Conservation (phyloP, 169 alveolate genomes). For the Amoebophrya sp. region DNA sequence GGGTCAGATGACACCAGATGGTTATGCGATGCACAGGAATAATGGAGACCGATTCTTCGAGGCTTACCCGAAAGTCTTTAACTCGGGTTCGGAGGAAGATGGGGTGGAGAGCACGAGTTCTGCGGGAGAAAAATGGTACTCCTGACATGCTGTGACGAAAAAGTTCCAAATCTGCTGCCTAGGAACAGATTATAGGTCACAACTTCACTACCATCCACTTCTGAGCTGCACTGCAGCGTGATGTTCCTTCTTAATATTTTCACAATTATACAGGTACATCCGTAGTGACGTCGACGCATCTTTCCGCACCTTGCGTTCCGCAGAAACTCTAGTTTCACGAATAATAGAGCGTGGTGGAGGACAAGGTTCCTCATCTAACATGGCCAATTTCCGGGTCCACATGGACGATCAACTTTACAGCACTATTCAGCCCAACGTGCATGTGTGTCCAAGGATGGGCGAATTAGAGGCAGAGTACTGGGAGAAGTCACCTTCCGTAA, state of each 20-base stretch:
- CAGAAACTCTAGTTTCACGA: background rate
- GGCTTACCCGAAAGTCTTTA: background rate
- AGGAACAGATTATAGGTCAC: no score
- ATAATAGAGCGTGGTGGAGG: background rate
- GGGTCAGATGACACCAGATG: conserved; percentile 8
- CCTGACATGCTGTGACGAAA: background rate
- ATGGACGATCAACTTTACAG: background rate
- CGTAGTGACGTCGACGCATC: conserved; percentile 1
- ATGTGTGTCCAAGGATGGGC: background rate
- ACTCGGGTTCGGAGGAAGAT: no score
- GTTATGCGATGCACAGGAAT: background rate
- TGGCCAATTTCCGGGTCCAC: background rate
- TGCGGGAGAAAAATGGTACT: background rate
- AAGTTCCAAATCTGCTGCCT: no score
- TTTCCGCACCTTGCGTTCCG: background rate
- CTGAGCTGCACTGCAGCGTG: no score
- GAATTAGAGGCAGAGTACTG: background rate
- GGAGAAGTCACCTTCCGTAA: background rate
- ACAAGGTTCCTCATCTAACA: background rate
- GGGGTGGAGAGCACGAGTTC: background rate
- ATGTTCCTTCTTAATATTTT: no score
- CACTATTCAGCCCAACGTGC: background rate
- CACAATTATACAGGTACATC: no score
- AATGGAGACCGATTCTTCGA: conserved; percentile 1
- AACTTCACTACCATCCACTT: no score